Conservation (phyloP, 257 asterid species). For the Fraxinus anomala region DNA sequence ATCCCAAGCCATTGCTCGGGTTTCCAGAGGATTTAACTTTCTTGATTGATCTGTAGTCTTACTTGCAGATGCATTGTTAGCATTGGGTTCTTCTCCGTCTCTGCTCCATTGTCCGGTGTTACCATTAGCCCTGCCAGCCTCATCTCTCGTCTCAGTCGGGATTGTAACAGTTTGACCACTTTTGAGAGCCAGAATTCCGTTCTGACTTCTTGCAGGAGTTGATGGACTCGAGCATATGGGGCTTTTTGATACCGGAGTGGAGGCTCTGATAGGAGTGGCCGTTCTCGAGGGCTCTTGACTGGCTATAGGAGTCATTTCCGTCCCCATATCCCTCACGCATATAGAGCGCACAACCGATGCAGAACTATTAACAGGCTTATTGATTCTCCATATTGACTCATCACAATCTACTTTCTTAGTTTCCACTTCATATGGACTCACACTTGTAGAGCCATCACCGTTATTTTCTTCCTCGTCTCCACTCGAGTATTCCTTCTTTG, state of each 20-base stretch:
- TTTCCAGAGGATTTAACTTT: constrained; percentile 62
- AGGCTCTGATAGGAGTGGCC: constrained; percentile 74
- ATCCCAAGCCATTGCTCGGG: constrained; percentile 88
- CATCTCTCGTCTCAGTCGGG: constrained; percentile 39
- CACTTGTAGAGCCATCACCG: constrained; percentile 19
- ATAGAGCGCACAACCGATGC: constrained; percentile 57
- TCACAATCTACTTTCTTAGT: constrained; percentile 76
- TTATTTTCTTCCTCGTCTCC: constrained; percentile 48
- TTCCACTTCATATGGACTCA: constrained; percentile 44
- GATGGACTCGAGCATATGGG: constrained; percentile 66
- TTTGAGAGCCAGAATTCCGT: constrained; percentile 30
- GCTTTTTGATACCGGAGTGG: constrained; percentile 63
- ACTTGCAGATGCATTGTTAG: constrained; percentile 20
- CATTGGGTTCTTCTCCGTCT: constrained; percentile 40
- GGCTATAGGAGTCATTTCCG: constrained; percentile 91
- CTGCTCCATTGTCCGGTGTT: constrained; percentile 35
- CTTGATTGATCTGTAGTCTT: constrained; percentile 28
- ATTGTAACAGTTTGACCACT: constrained; percentile 30
- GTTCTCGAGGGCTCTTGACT: constrained; percentile 96
- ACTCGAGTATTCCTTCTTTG: constrained; percentile 53
- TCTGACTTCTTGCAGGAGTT: constrained; percentile 54
- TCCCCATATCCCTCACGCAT: constrained; percentile 94
- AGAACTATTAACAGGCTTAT: constrained; percentile 47
- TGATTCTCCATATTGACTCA: constrained; percentile 72
- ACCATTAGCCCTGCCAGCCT: constrained; percentile 33